Conservation (phyloP, 2,329 filamentous ascomycete species). For the Phialophora macrospora region DNA sequence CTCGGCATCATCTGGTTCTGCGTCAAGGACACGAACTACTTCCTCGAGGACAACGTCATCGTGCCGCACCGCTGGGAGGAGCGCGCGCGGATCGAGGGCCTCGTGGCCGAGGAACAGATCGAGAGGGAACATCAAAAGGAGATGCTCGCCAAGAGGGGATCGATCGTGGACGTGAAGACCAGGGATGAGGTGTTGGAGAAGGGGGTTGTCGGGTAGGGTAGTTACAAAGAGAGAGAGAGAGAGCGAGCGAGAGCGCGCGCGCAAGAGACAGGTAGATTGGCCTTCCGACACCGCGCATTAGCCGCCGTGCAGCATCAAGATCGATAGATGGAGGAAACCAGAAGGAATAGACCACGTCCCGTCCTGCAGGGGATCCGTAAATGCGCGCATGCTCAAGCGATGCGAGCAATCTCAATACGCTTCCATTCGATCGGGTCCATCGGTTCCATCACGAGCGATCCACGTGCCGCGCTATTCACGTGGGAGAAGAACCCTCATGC, state of each 20-base stretch:
- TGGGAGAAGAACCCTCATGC: too few relatives aligned
- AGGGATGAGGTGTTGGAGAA: conserved; percentile 19
- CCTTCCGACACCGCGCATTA: background rate
- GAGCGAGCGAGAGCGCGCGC: background rate
- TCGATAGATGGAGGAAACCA: too few relatives aligned
- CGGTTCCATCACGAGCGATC: too few relatives aligned
- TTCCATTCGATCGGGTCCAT: background rate
- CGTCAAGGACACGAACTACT: conserved; percentile 39
- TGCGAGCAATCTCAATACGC: background rate
- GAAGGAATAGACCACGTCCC: background rate
- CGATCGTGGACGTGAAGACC: conserved; percentile 17
- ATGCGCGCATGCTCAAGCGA: too few relatives aligned
- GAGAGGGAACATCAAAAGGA: conserved; percentile 30
- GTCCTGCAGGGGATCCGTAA: too few relatives aligned
- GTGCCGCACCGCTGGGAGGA: conserved; percentile 36
- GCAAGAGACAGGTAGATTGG: background rate
- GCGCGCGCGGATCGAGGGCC: conserved; percentile 24
- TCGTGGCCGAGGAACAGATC: conserved; percentile 28
- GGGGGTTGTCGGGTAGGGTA: conserved; percentile 7
- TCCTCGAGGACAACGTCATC: conserved; percentile 37
- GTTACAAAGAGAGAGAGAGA: too few relatives aligned
- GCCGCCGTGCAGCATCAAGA: too few relatives aligned
- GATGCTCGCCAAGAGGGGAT: conserved; percentile 19
- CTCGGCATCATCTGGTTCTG: conserved; percentile 29
- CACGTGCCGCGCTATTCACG: too few relatives aligned